phyloP scores from a whole-genome alignment of 371 early-diverging fungal genomes.

The Syncephalastrum contaminatum region DNA sequence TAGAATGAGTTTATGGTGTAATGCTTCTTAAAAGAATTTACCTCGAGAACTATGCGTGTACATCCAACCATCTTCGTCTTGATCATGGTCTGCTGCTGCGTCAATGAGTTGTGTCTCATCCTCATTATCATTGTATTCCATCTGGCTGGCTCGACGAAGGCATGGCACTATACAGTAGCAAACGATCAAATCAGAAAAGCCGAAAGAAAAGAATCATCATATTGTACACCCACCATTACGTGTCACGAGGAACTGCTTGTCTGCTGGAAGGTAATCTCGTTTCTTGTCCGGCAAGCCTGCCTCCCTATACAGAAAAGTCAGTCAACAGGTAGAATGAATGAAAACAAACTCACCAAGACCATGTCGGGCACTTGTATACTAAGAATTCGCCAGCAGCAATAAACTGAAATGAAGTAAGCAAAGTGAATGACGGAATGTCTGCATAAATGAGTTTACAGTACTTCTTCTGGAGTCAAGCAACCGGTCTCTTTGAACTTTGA shows the following conservation, averaged over 20 bases:
- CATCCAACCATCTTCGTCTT: conserved; percentile 80
- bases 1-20: background rate
- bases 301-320: conserved; percentile 57
- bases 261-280: conserved; percentile 86
- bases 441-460: conserved; percentile 25
- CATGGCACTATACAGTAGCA: conserved; percentile 71
- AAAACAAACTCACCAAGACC: conserved; percentile 77
- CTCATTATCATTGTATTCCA: conserved; percentile 75
- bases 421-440: background rate
- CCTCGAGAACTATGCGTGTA: conserved; percentile 70
- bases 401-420: conserved; percentile 59
- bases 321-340: background rate
- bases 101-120: conserved; percentile 44
- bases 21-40: background rate
- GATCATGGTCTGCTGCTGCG: conserved; percentile 41
- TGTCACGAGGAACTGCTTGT: conserved; percentile 95
- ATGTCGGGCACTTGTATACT: conserved; percentile 98
- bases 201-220: background rate
- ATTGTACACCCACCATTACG: conserved; percentile 68
- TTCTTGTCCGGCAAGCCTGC: conserved; percentile 79
- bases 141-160: conserved; percentile 82
- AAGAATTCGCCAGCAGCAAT: conserved; percentile 96
- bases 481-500: conserved; percentile 95
- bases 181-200: background rate
- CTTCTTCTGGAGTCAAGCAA: conserved; percentile 94